Evolutionary conservation across 139 green algal species (phyloP).

Genomic region (Dunaliella sp.): DNA sequence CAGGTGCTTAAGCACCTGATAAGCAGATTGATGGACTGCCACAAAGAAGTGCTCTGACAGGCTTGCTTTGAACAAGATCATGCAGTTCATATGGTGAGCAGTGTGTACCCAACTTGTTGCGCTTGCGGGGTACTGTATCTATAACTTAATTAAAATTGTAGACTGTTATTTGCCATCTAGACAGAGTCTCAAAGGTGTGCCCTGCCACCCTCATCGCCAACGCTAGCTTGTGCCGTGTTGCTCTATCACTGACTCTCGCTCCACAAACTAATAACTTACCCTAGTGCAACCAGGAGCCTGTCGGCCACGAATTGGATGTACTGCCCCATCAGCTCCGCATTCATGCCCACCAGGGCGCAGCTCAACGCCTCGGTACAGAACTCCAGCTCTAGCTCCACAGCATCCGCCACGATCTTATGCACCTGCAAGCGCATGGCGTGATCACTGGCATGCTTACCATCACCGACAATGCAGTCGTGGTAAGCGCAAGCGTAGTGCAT

Average conservation of each 20-base stretch:
- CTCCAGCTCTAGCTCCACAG: conserved; percentile 93
- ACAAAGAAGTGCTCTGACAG: no score
- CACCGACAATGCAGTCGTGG: no score
- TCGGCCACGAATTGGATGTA: conserved; percentile 97
- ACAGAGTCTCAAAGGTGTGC: neutral
- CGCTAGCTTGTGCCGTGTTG: neutral
- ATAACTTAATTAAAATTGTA: no score
- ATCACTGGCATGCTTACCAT: no score
- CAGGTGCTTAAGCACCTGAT: neutral
- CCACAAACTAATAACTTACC: conserved; percentile 24
- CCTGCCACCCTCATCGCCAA: neutral
- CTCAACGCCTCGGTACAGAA: conserved; percentile 65
- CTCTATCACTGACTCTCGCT: no score
- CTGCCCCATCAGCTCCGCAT: conserved; percentile 75
- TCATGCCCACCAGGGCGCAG: conserved; percentile 82
- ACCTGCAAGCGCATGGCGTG: no score
- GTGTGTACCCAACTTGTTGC: no score
- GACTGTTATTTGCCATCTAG: neutral
- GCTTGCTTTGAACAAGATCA: no score
- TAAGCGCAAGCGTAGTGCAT: no score
- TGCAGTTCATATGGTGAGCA: no score
- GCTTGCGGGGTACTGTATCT: no score
- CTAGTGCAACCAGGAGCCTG: conserved; percentile 87
- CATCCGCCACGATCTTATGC: conserved; percentile 54
- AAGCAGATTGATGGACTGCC: no score